These are phyloP conservation scores for Bipolaris oryzae DNA, from an alignment of 2,329 filamentous ascomycete genomes.

Conservation along the genomic window DNA sequence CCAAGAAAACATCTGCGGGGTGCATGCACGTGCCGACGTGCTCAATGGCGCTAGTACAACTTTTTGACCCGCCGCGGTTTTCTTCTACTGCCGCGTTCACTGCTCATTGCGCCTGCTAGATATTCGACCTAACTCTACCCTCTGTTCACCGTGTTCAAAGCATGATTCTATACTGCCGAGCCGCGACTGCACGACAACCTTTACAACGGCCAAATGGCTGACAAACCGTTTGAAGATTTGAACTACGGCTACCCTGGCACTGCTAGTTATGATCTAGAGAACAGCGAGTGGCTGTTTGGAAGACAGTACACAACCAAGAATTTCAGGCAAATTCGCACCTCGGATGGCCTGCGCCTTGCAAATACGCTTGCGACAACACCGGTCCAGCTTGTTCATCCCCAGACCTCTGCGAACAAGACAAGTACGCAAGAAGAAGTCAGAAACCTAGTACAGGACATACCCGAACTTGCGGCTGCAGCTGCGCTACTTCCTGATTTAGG, in stretches of 20 bases:
- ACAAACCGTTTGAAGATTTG: slow-evolving; percentile 56
- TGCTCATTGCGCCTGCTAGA: not conserved
- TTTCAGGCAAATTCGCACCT: slow-evolving; percentile 34
- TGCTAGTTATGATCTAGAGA: slow-evolving; percentile 56
- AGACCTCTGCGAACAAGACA: slow-evolving; percentile 8
- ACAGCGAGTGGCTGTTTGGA: slow-evolving; percentile 57
- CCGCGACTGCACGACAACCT: slow-evolving; percentile 21
- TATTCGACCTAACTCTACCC: not conserved
- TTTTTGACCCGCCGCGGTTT: slow-evolving; percentile 21
- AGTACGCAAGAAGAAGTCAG: slow-evolving; percentile 21
- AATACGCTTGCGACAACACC: slow-evolving; percentile 29
- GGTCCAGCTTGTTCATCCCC: slow-evolving; percentile 4
- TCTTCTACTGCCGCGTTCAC: slow-evolving; percentile 12
- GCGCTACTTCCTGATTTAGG: slow-evolving; percentile 32
- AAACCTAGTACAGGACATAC: slow-evolving; percentile 25
- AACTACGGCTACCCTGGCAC: slow-evolving; percentile 61
- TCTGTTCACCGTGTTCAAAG: slow-evolving; percentile 16
- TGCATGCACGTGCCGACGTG: slow-evolving; percentile 39
- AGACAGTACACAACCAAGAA: slow-evolving; percentile 41
- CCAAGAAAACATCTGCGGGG: slow-evolving; percentile 12
- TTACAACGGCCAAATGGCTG: slow-evolving; percentile 62
- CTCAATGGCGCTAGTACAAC: slow-evolving; percentile 30
- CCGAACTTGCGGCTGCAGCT: slow-evolving; percentile 33
- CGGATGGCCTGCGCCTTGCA: slow-evolving; percentile 22
- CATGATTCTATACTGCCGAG: slow-evolving; percentile 29